A percentile compares a stretch with the other conserved stretches of the same genome.
Conservation (phyloP, 371 early-diverging fungal genomes). For the Mucor ambiguus region DNA sequence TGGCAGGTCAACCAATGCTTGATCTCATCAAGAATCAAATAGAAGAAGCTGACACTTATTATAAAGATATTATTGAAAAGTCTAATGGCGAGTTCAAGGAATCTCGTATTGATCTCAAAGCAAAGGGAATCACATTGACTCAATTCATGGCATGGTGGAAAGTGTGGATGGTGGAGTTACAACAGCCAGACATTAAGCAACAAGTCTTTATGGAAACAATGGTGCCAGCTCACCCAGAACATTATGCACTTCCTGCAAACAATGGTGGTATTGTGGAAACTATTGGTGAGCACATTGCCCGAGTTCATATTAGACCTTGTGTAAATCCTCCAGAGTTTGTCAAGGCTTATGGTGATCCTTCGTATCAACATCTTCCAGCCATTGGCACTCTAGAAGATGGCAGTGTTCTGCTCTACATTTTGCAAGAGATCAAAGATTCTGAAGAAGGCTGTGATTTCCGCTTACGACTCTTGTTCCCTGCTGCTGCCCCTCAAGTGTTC, state of each 20-base stretch:
- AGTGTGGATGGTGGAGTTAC: not conserved
- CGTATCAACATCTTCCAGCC: not conserved
- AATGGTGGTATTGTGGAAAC: too few relatives aligned
- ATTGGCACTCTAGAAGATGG: conserved; percentile 3
- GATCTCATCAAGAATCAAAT: conserved; percentile 15
- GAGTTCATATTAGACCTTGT: too few relatives aligned
- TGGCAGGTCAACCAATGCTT: conserved; percentile 15
- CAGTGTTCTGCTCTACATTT: conserved; percentile 1
- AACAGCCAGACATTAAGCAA: too few relatives aligned
- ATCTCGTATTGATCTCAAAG: conserved; percentile 5
- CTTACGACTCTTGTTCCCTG: conserved; percentile 13
- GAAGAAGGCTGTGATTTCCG: conserved; percentile 16
- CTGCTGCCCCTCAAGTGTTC: conserved; percentile 12
- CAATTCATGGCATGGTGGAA: conserved; percentile 9
- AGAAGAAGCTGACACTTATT: conserved; percentile 12
- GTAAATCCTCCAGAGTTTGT: conserved; percentile 5
- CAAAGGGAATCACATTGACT: conserved; percentile 3
- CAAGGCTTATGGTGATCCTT: not conserved
- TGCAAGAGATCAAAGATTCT: conserved; percentile 3
- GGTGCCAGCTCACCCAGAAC: too few relatives aligned
- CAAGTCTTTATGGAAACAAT: too few relatives aligned
- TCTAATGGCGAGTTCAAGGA: conserved; percentile 15
- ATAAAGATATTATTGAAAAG: conserved; percentile 16
- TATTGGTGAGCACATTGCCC: too few relatives aligned
- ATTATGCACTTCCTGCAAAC: too few relatives aligned